Percentiles rank a stretch among this genome's conserved stretches.
Conservation (phyloP, 2,329 filamentous ascomycete species). For the Hypoxylon sp. region DNA sequence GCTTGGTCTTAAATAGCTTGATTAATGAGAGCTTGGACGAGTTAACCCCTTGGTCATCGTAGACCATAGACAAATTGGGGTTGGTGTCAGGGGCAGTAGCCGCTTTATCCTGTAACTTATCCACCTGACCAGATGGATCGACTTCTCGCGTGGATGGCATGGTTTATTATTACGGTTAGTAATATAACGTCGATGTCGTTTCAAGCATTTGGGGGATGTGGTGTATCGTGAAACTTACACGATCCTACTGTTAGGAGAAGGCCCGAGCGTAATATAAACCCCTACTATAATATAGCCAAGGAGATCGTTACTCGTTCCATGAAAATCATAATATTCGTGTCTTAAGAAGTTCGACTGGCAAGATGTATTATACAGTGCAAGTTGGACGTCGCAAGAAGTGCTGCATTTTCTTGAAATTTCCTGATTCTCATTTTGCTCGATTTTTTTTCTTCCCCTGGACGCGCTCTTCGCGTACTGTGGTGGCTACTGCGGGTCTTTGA, state of each 20-base stretch:
- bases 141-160: conserved; percentile 41
- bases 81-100: conserved; percentile 38
- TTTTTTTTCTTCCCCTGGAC: conserved; percentile 1
- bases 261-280: conserved; percentile 34
- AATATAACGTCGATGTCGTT: conserved; percentile 44
- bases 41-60: conserved; percentile 9
- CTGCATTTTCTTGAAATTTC: conserved; percentile 6
- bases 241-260: conserved; percentile 25
- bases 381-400: neutral
- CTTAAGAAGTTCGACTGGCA: conserved; percentile 9
- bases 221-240: conserved; percentile 42
- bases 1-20: conserved; percentile 27
- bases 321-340: conserved; percentile 35
- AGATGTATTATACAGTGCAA: neutral
- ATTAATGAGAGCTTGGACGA: conserved; percentile 22
- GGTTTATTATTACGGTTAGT: conserved; percentile 31
- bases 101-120: conserved; percentile 27
- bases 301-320: conserved; percentile 27
- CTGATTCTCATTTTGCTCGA: neutral
- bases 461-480: conserved; percentile 17
- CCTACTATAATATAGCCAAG: conserved; percentile 20
- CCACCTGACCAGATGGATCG: conserved; percentile 39
- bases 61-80: conserved; percentile 32
- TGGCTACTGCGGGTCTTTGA: conserved; percentile 32
- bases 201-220: conserved; percentile 38